A percentile compares a stretch with the other conserved stretches of the same genome.
Conservation (phyloP, 2,329 filamentous ascomycete genomes). For the Colletotrichum truncatum region DNA sequence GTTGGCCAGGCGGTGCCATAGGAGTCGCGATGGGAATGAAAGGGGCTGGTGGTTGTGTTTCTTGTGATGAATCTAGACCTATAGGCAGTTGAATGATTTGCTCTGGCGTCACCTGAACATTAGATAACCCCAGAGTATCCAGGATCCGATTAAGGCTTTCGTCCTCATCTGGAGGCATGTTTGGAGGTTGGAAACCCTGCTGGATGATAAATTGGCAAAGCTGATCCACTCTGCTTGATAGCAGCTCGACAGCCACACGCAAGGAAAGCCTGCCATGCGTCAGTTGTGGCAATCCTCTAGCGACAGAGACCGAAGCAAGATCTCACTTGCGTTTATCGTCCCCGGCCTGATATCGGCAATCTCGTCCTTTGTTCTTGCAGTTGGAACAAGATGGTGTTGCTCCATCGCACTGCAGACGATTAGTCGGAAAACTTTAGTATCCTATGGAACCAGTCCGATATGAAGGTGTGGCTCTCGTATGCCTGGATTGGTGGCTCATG, state of each 20-base stretch:
- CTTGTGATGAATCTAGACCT: neutral
- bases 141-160: conserved; percentile 11
- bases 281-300: neutral
- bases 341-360: conserved; percentile 13
- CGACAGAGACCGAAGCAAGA: neutral
- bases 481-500: too few species aligned
- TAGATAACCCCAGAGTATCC: conserved; percentile 9
- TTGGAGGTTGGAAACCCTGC: conserved; percentile 46
- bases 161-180: conserved; percentile 39
- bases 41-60: neutral
- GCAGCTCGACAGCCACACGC: conserved; percentile 18
- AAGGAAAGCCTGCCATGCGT: conserved; percentile 3
- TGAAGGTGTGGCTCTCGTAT: too few species aligned
- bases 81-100: neutral
- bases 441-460: too few species aligned
- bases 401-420: conserved; percentile 1
- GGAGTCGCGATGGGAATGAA: neutral
- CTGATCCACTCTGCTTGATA: conserved; percentile 11
- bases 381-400: conserved; percentile 16
- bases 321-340: conserved; percentile 26
- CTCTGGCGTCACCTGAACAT: neutral
- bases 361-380: conserved; percentile 3
- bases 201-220: conserved; percentile 50
- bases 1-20: neutral
- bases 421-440: neutral